A percentile compares a stretch with the other conserved stretches of the same genome.
Evolutionary conservation across 2,329 filamentous ascomycete species (phyloP).

Genomic region (Penicillium decumbens): DNA sequence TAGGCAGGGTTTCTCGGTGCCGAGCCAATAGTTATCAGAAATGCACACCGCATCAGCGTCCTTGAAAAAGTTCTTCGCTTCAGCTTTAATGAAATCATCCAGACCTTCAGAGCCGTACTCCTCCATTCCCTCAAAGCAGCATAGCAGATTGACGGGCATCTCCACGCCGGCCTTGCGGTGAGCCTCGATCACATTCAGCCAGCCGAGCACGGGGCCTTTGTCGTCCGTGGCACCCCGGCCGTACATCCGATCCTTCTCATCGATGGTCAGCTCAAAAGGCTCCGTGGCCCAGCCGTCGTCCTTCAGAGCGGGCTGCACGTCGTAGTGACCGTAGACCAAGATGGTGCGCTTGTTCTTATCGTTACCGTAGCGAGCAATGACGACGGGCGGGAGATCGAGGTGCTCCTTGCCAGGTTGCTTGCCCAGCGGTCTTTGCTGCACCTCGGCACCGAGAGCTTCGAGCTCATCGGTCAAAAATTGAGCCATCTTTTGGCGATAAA

Average conservation of each 20-base stretch:
- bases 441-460: constrained; percentile 74
- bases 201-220: constrained; percentile 94
- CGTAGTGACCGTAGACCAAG: constrained; percentile 96
- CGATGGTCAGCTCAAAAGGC: constrained; percentile 82
- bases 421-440: constrained; percentile 80
- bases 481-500: constrained; percentile 62
- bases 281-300: constrained; percentile 95
- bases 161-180: constrained; percentile 93
- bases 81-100: constrained; percentile 86
- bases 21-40: constrained; percentile 99
- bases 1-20: constrained; percentile 95
- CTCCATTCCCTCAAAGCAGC: constrained; percentile 99
- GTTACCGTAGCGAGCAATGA: constrained; percentile 86
- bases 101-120: constrained; percentile 96
- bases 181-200: constrained; percentile 96
- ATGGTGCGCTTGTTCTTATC: constrained; percentile 93
- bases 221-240: constrained; percentile 94
- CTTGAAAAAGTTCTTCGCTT: constrained; percentile 91
- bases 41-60: constrained; percentile 96
- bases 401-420: constrained; percentile 88
- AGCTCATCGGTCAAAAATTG: constrained; percentile 83
- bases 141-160: constrained; percentile 94
- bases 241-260: constrained; percentile 91
- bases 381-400: constrained; percentile 85
- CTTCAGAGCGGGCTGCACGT: constrained; percentile 90